Conservation (phyloP, 2,329 filamentous ascomycete species). For the Trichoderma gracile region DNA sequence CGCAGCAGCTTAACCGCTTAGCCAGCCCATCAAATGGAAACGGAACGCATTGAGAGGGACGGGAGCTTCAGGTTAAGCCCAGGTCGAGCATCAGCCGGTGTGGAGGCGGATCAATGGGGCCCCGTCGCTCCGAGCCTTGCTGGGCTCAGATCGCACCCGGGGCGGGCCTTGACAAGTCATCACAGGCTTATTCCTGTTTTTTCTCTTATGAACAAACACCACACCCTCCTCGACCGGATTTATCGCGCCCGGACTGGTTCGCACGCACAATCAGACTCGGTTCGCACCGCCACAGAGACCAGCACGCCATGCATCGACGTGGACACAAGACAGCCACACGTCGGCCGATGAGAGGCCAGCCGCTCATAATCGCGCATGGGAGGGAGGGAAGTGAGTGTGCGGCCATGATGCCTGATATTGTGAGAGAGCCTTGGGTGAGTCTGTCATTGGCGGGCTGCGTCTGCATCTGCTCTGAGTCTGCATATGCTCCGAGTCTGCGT, state of each 20-base stretch:
- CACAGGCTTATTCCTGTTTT: background rate
- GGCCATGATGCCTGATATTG: background rate
- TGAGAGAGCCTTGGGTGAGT: background rate
- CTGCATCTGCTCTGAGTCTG: background rate
- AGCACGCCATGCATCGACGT: background rate
- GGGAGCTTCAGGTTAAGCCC: too few relatives aligned
- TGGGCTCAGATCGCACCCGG: background rate
- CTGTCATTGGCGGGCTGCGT: background rate
- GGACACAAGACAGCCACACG: slow-evolving; percentile 7
- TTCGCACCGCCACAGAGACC: slow-evolving; percentile 21
- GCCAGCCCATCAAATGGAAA: too few relatives aligned
- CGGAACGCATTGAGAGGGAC: too few relatives aligned
- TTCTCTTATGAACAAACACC: too few relatives aligned
- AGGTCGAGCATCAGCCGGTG: background rate
- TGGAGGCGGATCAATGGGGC: slow-evolving; percentile 23
- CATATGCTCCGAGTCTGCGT: too few relatives aligned
- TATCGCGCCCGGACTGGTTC: slow-evolving; percentile 17
- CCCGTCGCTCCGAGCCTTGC: slow-evolving; percentile 20
- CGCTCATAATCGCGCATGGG: slow-evolving; percentile 4
- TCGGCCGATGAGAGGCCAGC: slow-evolving; percentile 14
- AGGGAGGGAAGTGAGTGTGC: background rate
- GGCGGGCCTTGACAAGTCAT: slow-evolving; percentile 21
- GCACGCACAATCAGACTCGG: background rate
- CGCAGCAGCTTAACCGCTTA: too few relatives aligned
- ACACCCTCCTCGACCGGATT: background rate